A percentile compares a stretch with the other conserved stretches of the same genome.
These are phyloP conservation scores for Psilocybe mexicana DNA, from an alignment of 1,284 basidiomycete species.

Conservation along the genomic window DNA sequence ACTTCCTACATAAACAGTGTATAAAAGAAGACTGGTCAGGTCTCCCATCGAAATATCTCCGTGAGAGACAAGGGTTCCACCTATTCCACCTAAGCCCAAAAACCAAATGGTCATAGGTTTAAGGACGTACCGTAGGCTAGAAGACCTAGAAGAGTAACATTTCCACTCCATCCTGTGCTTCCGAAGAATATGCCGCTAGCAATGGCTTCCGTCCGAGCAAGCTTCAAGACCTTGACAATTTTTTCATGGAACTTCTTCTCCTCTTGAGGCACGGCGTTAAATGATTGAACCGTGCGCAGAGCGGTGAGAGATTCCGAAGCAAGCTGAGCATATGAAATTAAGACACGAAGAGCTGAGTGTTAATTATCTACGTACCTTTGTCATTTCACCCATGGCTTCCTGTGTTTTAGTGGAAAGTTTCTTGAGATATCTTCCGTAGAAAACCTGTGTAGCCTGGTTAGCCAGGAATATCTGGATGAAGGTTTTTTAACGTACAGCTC, in stretches of 20 bases:
- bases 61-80: slow-evolving; percentile 86
- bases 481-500: slow-evolving; percentile 64
- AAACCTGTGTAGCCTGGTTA: slow-evolving; percentile 54
- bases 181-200: slow-evolving; percentile 94
- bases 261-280: slow-evolving; percentile 79
- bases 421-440: slow-evolving; percentile 95
- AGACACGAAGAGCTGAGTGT: neutral
- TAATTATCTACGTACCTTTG: slow-evolving; percentile 52
- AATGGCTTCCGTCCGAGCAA: slow-evolving; percentile 87
- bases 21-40: slow-evolving; percentile 87
- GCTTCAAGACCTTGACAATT: slow-evolving; percentile 69
- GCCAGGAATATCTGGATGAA: slow-evolving; percentile 4
- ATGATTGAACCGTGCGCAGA: slow-evolving; percentile 91
- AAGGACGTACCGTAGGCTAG: slow-evolving; percentile 78
- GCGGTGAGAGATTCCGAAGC: slow-evolving; percentile 94
- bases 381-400: slow-evolving; percentile 94
- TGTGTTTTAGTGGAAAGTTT: slow-evolving; percentile 91
- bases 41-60: slow-evolving; percentile 92
- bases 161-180: slow-evolving; percentile 92
- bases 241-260: slow-evolving; percentile 66
- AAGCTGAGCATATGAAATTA: slow-evolving; percentile 26
- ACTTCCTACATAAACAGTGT: slow-evolving; percentile 88
- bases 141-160: slow-evolving; percentile 86
- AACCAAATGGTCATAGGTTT: neutral
- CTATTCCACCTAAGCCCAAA: slow-evolving; percentile 36